Evolutionary conservation across 176 grass and related monocot species (phyloP).

Genomic region (Saccharum officinarum): DNA sequence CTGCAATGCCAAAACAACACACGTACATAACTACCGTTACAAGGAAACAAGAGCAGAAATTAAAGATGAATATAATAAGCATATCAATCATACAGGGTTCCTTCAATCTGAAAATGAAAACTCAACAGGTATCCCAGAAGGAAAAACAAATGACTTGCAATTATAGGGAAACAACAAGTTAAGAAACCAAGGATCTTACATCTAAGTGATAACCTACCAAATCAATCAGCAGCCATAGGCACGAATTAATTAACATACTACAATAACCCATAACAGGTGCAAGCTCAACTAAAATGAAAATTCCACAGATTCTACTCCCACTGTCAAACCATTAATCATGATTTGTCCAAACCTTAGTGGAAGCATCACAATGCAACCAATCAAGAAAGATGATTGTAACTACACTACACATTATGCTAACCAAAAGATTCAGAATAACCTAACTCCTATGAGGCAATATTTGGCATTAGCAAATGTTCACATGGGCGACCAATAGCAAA

Average conservation of each 20-base stretch:
- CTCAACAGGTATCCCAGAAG: neutral
- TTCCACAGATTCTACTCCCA: neutral
- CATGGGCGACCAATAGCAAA: neutral
- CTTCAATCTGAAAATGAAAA: neutral
- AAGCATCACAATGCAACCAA: neutral
- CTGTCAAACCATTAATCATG: neutral
- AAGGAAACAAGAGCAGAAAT: slow-evolving; percentile 39
- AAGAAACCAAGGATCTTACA: neutral
- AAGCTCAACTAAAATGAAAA: neutral
- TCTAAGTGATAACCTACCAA: neutral
- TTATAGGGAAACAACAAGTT: neutral
- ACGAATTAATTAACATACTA: neutral
- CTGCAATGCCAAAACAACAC: slow-evolving; percentile 46
- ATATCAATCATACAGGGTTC: neutral
- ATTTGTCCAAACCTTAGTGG: neutral
- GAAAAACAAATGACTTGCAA: neutral
- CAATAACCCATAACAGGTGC: neutral
- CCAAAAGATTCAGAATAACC: neutral
- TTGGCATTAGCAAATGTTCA: neutral
- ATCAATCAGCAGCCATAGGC: neutral
- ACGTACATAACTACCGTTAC: slow-evolving; percentile 33
- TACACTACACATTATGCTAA: neutral
- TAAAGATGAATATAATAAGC: slow-evolving; percentile 17
- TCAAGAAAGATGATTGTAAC: neutral
- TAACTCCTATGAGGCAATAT: neutral